These are phyloP conservation scores for Fusarium illudens DNA, from an alignment of 2,329 filamentous ascomycete genomes.

Conservation along the genomic window DNA sequence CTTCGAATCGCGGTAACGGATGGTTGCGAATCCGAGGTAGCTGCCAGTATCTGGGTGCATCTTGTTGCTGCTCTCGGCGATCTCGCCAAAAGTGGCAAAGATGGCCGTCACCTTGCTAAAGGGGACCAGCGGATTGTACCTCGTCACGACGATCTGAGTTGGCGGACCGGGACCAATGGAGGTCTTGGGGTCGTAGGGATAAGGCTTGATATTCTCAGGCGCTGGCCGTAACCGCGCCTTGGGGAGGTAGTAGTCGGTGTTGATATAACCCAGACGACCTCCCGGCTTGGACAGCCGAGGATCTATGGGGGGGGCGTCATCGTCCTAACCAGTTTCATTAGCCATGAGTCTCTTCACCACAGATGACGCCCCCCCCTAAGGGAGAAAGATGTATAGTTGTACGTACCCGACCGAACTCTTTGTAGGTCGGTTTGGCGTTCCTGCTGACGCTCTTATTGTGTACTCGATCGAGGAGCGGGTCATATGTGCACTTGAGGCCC, in stretches of 20 bases:
- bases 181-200: slow-evolving; percentile 80
- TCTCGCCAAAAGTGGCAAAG: slow-evolving; percentile 85
- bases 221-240: slow-evolving; percentile 76
- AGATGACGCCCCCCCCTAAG: slow-evolving; percentile 68
- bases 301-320: slow-evolving; percentile 81
- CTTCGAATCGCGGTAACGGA: slow-evolving; percentile 83
- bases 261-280: slow-evolving; percentile 72
- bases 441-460: slow-evolving; percentile 62
- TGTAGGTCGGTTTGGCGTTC: slow-evolving; percentile 67
- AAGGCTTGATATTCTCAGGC: slow-evolving; percentile 83
- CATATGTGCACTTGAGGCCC: slow-evolving; percentile 68
- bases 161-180: slow-evolving; percentile 90
- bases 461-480: slow-evolving; percentile 64
- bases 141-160: slow-evolving; percentile 90
- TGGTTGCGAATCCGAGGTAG: slow-evolving; percentile 91
- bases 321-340: slow-evolving; percentile 74
- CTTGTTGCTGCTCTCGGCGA: slow-evolving; percentile 90
- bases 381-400: slow-evolving; percentile 53
- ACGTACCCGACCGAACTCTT: slow-evolving; percentile 74
- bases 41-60: slow-evolving; percentile 95
- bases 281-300: slow-evolving; percentile 76
- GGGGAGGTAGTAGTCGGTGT: slow-evolving; percentile 72
- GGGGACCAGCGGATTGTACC: slow-evolving; percentile 90
- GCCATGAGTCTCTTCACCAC: slow-evolving; percentile 60
- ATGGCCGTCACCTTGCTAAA: slow-evolving; percentile 79